Evolutionary conservation across 169 alveolate genomes (phyloP), one percentile per base, ranked within the genome.

Genomic region (Toxoplasma gondii): DNA sequence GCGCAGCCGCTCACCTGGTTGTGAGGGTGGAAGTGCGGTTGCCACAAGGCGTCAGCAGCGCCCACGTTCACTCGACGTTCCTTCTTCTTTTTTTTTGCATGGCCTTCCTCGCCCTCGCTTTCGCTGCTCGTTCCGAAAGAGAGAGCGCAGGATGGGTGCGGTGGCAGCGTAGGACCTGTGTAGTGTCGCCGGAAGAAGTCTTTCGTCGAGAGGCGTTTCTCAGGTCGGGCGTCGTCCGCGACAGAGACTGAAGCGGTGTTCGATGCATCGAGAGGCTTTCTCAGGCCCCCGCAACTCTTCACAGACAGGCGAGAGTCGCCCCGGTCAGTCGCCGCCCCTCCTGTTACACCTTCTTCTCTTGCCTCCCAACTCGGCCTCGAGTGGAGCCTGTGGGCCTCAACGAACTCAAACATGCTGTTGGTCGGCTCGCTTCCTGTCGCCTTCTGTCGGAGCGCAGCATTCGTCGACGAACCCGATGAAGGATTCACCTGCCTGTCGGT

Each of bases 1-100:
- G 69, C 2, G 36, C 34, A 0, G 78, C 16, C 10, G 27, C 78
- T 19, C 22, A 94, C 96, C 91, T 96, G 96, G 74, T 96, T 96
- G 58, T 96, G 97, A 17, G 97, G 97, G 67, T 96, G 97, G 74
- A 96, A 96, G 81, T 96, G 97, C 0, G 97, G 97, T 44, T 94
- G 97, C 97, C 97, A 96, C 93, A 96, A 93, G 19, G 96, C 95
- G 82, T 96, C 97, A 5, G 96, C 54, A 0, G 96, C 96, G 39
- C 94, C 95, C 27, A 93, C 93, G 91, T 94, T 96, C 27, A 96
- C 95, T 84, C 92, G 58, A 9, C 95, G n/a, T 53, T 92, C 95
- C 31, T 69, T 82, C 88, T 84, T 92, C 86, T 90, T 54, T 45
- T 44, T 92, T 41, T 58, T 92, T 19, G 49, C 80, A 44, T 74